These are phyloP conservation scores for Aspergillus haitiensis DNA, from an alignment of 495 filamentous ascomycete species.

Conservation along the genomic window DNA sequence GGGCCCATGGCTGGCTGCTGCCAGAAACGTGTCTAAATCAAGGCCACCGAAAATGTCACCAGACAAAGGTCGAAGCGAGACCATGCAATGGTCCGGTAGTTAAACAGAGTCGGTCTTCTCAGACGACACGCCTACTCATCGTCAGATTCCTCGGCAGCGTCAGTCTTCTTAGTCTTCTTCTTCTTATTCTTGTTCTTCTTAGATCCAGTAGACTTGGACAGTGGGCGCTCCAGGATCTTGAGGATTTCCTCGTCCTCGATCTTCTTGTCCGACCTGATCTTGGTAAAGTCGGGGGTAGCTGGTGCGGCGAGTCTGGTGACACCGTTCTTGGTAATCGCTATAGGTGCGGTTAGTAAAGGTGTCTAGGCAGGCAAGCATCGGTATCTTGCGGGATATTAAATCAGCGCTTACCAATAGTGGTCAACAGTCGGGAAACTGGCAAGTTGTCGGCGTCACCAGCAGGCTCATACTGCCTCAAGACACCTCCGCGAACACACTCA, in stretches of 20 bases:
- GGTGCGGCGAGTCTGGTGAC: conserved; percentile 79
- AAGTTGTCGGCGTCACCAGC: conserved; percentile 86
- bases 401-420: conserved; percentile 75
- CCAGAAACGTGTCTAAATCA: conserved; percentile 6
- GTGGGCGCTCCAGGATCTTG: conserved; percentile 84
- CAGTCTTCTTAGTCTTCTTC: conserved; percentile 82
- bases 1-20: conserved; percentile 9
- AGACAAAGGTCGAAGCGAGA: conserved; percentile 11
- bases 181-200: conserved; percentile 82
- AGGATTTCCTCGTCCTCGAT: conserved; percentile 93
- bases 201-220: conserved; percentile 70
- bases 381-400: too few relatives aligned
- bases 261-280: conserved; percentile 94
- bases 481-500: conserved; percentile 88
- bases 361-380: too few relatives aligned
- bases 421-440: conserved; percentile 80
- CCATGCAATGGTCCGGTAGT: conserved; percentile 18
- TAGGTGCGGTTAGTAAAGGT: conserved; percentile 17
- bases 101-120: conserved; percentile 15
- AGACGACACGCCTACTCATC: conserved; percentile 52
- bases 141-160: conserved; percentile 40
- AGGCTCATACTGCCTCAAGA: conserved; percentile 92
- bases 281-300: conserved; percentile 66
- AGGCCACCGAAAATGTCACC: conserved; percentile 14
- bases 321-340: conserved; percentile 98